Conservation (phyloP, 2,329 filamentous ascomycete species). For the Diplodia seriata region DNA sequence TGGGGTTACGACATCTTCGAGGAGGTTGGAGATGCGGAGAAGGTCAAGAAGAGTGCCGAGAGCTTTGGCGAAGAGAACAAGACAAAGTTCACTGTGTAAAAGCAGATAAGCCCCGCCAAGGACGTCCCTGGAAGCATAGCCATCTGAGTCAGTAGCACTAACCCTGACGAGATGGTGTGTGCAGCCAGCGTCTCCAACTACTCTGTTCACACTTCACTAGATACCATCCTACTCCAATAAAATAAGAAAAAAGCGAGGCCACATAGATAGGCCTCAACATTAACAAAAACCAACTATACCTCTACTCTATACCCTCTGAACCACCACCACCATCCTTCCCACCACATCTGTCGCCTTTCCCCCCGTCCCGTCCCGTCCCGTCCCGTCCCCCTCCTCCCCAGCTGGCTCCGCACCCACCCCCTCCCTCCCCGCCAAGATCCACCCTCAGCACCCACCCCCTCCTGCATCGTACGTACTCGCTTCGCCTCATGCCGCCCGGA, state of each 20-base stretch:
- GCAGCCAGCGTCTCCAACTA: not conserved
- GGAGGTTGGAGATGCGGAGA: constrained; percentile 39
- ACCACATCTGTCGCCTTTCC: too few species aligned
- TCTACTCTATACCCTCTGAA: not conserved
- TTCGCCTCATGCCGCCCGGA: constrained; percentile 41
- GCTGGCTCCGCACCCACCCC: too few species aligned
- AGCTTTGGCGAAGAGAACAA: constrained; percentile 47
- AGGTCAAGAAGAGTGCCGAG: constrained; percentile 41
- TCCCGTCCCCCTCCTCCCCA: too few species aligned
- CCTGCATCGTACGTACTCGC: too few species aligned
- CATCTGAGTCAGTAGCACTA: not conserved
- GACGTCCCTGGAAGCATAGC: not conserved
- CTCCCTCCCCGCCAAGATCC: not conserved
- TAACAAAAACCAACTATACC: not conserved
- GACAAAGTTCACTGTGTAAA: constrained; percentile 42
- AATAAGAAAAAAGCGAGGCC: not conserved
- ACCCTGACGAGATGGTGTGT: not conserved
- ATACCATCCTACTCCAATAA: not conserved
- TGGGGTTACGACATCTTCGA: constrained; percentile 32
- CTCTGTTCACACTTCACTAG: not conserved
- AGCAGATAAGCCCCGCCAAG: constrained; percentile 3
- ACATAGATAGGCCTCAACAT: not conserved
- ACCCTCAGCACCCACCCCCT: constrained; percentile 42
- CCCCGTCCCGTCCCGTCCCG: too few species aligned
- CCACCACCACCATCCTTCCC: too few species aligned